These are phyloP conservation scores for Dalechampia spathulata DNA, from an alignment of 441 rosid species.

Conservation along the genomic window DNA sequence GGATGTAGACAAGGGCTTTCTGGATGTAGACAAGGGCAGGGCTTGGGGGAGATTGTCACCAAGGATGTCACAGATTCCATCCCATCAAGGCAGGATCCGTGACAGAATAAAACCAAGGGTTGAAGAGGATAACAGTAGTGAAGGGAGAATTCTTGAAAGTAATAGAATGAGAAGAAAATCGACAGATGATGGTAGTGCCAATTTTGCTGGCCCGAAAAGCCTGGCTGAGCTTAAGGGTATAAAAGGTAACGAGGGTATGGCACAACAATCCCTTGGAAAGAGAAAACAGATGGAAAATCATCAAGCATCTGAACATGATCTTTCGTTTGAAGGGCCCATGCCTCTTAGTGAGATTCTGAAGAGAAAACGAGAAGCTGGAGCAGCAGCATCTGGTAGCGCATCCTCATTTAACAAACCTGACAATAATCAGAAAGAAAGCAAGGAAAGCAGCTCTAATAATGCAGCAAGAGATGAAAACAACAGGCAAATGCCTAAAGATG, in stretches of 20 bases:
- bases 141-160: slow-evolving; percentile 34
- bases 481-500: slow-evolving; percentile 8
- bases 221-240: slow-evolving; percentile 54
- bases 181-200: slow-evolving; percentile 27
- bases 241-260: slow-evolving; percentile 28
- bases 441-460: slow-evolving; percentile 16
- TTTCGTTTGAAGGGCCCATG: slow-evolving; percentile 77
- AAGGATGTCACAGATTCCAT: slow-evolving; percentile 26
- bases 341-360: slow-evolving; percentile 79
- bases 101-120: slow-evolving; percentile 44
- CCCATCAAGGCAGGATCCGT: slow-evolving; percentile 43
- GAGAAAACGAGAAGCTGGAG: slow-evolving; percentile 61
- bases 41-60: slow-evolving; percentile 41
- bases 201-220: slow-evolving; percentile 49
- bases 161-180: slow-evolving; percentile 39
- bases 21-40: slow-evolving; percentile 48
- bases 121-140: slow-evolving; percentile 37
- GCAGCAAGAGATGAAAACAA: slow-evolving; percentile 19
- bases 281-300: slow-evolving; percentile 43
- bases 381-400: slow-evolving; percentile 29
- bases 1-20: slow-evolving; percentile 47
- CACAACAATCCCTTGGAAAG: slow-evolving; percentile 42
- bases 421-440: slow-evolving; percentile 20
- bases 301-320: slow-evolving; percentile 37
- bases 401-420: slow-evolving; percentile 19